Conservation (phyloP, 169 alveolate species). For the Sarcocystis neurona region DNA sequence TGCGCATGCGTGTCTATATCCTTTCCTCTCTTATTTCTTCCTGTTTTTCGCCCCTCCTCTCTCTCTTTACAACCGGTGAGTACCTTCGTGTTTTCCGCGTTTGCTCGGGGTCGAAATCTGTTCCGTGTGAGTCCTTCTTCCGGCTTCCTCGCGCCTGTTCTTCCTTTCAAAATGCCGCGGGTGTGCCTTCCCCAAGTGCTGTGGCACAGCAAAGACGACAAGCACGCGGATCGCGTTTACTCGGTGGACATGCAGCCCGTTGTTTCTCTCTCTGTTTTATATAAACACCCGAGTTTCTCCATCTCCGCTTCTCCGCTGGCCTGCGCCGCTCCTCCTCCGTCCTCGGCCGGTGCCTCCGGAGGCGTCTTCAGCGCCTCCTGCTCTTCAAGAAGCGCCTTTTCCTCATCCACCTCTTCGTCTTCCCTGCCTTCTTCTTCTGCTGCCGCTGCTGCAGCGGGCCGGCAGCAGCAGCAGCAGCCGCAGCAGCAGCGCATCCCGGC, state of each 20-base stretch:
- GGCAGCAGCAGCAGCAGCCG: background rate
- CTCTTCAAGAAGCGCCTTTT: background rate
- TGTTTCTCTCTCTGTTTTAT: background rate
- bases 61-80: background rate
- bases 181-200: constrained; percentile 86
- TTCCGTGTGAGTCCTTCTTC: background rate
- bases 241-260: constrained; percentile 88
- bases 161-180: constrained; percentile 76
- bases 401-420: background rate
- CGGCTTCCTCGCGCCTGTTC: background rate
- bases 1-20: background rate
- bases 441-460: background rate
- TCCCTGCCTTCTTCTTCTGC: background rate
- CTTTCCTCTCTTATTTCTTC: background rate
- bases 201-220: constrained; percentile 91
- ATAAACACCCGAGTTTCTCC: background rate
- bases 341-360: background rate
- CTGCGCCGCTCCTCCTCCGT: background rate
- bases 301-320: no score
- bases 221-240: constrained; percentile 86
- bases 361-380: background rate
- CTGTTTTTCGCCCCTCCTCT: background rate
- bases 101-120: background rate
- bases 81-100: background rate
- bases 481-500: no score